These are phyloP conservation scores for Rhynchospora pubera DNA, from an alignment of 176 grass and related monocot species.

Conservation along the genomic window DNA sequence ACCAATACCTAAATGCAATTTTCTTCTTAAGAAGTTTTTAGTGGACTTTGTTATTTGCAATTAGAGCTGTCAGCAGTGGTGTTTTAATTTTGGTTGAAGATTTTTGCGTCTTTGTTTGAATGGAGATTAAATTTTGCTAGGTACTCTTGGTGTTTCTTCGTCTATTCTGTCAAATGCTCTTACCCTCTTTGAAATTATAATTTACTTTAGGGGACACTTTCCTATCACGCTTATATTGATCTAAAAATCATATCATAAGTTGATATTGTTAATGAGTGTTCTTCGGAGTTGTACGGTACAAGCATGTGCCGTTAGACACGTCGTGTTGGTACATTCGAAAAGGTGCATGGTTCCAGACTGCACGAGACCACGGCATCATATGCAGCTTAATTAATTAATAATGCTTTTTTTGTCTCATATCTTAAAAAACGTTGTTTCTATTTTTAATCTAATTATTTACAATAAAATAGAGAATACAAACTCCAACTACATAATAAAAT, in stretches of 20 bases:
- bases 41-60: conserved; percentile 5
- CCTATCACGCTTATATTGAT: background rate
- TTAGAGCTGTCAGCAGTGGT: background rate
- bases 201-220: background rate
- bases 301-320: no score
- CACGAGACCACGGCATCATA: no score
- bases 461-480: no score
- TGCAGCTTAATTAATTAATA: no score
- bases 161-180: background rate
- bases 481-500: no score
- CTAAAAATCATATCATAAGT: background rate
- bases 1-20: conserved; percentile 26
- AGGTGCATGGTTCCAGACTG: no score
- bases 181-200: background rate
- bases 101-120: conserved; percentile 18
- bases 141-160: background rate
- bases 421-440: no score
- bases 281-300: no score
- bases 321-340: no score
- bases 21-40: background rate
- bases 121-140: conserved; percentile 23
- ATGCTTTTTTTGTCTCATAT: no score
- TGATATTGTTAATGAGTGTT: no score
- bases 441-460: no score
- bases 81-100: conserved; percentile 10